Conservation (phyloP, 2,329 filamentous ascomycete species). For the Alternaria hordeiaustralica region DNA sequence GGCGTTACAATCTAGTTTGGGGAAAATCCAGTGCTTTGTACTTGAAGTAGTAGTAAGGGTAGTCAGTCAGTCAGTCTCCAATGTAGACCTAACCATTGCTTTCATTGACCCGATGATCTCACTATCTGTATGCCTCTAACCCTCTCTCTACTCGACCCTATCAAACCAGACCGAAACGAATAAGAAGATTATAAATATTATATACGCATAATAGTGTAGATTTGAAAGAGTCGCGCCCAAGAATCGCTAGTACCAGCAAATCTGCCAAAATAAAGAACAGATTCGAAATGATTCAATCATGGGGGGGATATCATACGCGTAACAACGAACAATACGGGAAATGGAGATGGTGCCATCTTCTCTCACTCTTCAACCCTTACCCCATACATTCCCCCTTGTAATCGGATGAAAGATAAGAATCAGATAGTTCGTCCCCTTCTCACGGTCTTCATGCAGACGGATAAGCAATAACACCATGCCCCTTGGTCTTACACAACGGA, state of each 20-base stretch:
- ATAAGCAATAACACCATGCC: neutral
- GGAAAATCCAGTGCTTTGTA: neutral
- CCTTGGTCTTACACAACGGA: neutral
- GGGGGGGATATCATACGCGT: slow-evolving; percentile 13
- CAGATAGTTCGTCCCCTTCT: neutral
- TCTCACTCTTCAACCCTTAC: neutral
- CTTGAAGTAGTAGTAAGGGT: neutral
- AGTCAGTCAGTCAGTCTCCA: neutral
- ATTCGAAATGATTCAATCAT: neutral
- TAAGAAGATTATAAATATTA: neutral
- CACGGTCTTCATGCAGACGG: neutral
- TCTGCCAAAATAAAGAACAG: neutral
- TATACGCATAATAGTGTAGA: neutral
- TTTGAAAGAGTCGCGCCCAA: neutral
- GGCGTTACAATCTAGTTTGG: neutral
- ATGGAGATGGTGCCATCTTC: too few relatives aligned
- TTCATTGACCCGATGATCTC: neutral
- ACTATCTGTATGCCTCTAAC: neutral
- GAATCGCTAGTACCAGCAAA: neutral
- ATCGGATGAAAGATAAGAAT: neutral
- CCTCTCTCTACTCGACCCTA: neutral
- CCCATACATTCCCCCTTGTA: neutral
- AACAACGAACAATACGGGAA: neutral
- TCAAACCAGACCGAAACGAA: neutral
- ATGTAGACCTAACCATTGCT: neutral